Base-by-base conservation (phyloP, 768 basidiomycete species). In the Tylopilus intermedius region DNA sequence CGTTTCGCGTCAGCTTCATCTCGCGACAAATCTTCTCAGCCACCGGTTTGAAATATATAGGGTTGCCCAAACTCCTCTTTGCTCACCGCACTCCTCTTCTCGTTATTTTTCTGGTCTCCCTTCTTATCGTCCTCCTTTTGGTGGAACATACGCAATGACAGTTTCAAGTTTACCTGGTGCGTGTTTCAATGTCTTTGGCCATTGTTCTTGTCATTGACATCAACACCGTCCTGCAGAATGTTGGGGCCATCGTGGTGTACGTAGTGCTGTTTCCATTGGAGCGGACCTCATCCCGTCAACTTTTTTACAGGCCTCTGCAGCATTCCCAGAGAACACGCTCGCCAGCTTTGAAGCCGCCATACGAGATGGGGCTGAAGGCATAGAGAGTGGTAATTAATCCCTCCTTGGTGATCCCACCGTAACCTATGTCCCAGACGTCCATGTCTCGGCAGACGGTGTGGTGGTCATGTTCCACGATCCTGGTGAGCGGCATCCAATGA, bases 381-480 rank as follows among this genome's bases (percentile, higher is more conserved):
- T 99, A 64, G 95, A 99, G 80, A 94, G 90, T 69, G 94, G 95
- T 96, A 94, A 73, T 82, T 75, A 58, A 62, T 56, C 58, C 58
- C 51, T 61, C 42, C 67, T 49, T 70, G 68, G 53, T 62, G 62
- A 58, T 61, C 62, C 67, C 72, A 55, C 71, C 76, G 72, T 83
- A 76, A 84, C 81, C 68, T 61, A 63, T 62, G 73, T 72, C 68
- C 62, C 81, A 95, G 94, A 96, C 82, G 92, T 97, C 63, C 94
- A 97, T 71, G 86, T 95, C 62, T 91, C 94, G 33, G 72, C 74
- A 58, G 95, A 99, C 70, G 79, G 83, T 64, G 81, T 90, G 38
- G 86, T 98, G 32, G 71, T 97, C 45, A 91, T 97, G 90, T 97
- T 95, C 73, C 95, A 99, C 71, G 95, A 97, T 69, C 89, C 92